phyloP scores from a whole-genome alignment of 805 yeast genomes.

The Tetrapisispora phaffii region DNA sequence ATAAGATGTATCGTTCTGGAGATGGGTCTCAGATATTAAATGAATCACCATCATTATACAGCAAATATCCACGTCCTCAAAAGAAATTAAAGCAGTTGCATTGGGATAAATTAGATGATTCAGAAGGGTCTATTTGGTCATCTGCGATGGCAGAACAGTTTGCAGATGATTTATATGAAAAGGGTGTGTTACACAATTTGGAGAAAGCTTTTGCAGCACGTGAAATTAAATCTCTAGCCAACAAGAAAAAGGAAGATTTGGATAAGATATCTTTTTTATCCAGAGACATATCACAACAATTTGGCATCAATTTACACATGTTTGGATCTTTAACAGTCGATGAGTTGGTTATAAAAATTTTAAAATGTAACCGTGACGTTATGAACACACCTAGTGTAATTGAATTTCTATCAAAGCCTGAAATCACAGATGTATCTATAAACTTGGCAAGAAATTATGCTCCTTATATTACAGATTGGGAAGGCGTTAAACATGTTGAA shows the following conservation, averaged over 20 bases:
- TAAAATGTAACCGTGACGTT: conserved; percentile 67
- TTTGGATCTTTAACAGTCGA: conserved; percentile 53
- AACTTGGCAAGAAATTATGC: conserved; percentile 60
- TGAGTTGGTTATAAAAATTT: conserved; percentile 57
- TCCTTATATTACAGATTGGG: conserved; percentile 75
- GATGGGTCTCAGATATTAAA: conserved; percentile 26
- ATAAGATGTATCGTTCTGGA: conserved; percentile 2
- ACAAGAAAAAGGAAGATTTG: conserved; percentile 38
- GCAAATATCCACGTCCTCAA: conserved; percentile 55
- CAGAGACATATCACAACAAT: conserved; percentile 84
- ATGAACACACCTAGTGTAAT: conserved; percentile 61
- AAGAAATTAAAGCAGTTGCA: conserved; percentile 85
- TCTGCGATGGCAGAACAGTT: conserved; percentile 46
- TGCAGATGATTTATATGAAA: conserved; percentile 54
- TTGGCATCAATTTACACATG: conserved; percentile 85
- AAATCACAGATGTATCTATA: conserved; percentile 64
- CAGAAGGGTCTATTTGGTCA: conserved; percentile 82
- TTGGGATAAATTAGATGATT: conserved; percentile 87
- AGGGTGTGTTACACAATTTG: conserved; percentile 75
- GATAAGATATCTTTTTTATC: conserved; percentile 62
- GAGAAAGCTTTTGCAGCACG: conserved; percentile 84
- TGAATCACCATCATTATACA: conserved; percentile 31
- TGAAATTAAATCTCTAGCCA: conserved; percentile 43
- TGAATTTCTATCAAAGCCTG: conserved; percentile 74
- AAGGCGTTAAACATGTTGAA: conserved; percentile 32